Conservation (phyloP, 768 basidiomycete species). For the Mrakia frigida region DNA sequence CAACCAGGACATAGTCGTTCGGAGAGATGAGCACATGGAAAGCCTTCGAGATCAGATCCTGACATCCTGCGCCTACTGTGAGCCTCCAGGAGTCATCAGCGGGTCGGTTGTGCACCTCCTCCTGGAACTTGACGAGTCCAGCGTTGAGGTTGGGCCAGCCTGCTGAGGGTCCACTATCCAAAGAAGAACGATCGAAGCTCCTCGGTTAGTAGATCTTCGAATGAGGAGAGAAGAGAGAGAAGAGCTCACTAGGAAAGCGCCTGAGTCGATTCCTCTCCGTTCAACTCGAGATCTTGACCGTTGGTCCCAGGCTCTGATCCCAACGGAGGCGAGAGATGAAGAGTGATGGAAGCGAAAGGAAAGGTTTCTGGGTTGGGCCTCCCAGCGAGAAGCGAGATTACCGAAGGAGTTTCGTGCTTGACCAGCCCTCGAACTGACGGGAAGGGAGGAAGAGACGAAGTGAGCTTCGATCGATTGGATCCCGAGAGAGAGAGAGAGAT, state of each 20-base stretch:
- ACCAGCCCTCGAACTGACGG: not conserved
- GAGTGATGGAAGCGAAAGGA: not conserved
- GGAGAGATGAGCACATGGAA: constrained; percentile 67
- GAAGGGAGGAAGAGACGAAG: not conserved
- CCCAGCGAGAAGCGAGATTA: not conserved
- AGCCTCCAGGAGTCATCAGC: constrained; percentile 59
- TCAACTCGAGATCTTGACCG: not conserved
- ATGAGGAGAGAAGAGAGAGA: too few species aligned
- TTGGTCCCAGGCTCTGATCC: not conserved
- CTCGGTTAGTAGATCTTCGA: too few species aligned
- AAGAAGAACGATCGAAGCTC: too few species aligned
- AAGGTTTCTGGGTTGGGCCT: not conserved
- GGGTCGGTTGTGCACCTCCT: constrained; percentile 29
- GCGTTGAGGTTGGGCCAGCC: constrained; percentile 12
- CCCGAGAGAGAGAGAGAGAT: not conserved
- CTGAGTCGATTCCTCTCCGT: not conserved
- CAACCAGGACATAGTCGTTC: constrained; percentile 74
- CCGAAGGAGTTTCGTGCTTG: not conserved
- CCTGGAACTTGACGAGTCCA: constrained; percentile 33
- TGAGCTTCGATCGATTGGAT: too few species aligned
- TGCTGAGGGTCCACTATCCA: not conserved
- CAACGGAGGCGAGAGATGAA: not conserved
- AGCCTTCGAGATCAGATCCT: constrained; percentile 83
- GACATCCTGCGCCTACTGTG: constrained; percentile 74
- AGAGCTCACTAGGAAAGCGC: not conserved